Percentiles rank a stretch among this genome's conserved stretches.
Conservation (phyloP, 768 basidiomycete species). For the Boletus pseudopeckii region DNA sequence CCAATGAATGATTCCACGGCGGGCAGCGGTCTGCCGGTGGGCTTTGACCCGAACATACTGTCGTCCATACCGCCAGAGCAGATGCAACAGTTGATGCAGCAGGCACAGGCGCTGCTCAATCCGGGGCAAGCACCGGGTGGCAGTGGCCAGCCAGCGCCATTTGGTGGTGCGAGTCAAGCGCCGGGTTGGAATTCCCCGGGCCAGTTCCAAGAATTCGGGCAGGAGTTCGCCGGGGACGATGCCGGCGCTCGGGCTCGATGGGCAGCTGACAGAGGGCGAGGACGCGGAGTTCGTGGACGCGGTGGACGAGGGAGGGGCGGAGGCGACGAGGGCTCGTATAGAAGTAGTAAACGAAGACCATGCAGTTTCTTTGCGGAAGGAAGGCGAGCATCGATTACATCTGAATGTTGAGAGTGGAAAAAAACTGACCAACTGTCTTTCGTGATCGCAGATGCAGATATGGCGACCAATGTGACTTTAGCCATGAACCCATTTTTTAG, state of each 20-base stretch:
- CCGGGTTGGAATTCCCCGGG: slow-evolving; percentile 39
- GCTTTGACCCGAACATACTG: slow-evolving; percentile 42
- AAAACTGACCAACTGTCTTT: slow-evolving; percentile 38
- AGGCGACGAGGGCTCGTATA: slow-evolving; percentile 60
- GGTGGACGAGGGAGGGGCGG: slow-evolving; percentile 53
- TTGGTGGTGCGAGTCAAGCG: slow-evolving; percentile 34
- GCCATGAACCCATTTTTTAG: slow-evolving; percentile 54
- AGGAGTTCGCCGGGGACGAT: slow-evolving; percentile 46
- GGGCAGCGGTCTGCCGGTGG: slow-evolving; percentile 31
- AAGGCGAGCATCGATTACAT: slow-evolving; percentile 75
- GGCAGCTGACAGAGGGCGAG: slow-evolving; percentile 46
- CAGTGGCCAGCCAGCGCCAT: slow-evolving; percentile 31
- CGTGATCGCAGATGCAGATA: slow-evolving; percentile 78
- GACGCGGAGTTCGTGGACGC: slow-evolving; percentile 55
- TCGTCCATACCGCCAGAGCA: slow-evolving; percentile 53
- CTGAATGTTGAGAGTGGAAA: slow-evolving; percentile 20
- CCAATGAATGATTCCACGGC: slow-evolving; percentile 35
- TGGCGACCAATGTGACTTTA: slow-evolving; percentile 84
- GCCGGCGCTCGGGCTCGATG: slow-evolving; percentile 43
- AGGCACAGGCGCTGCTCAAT: slow-evolving; percentile 34
- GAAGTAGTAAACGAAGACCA: slow-evolving; percentile 81
- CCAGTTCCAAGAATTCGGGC: slow-evolving; percentile 46
- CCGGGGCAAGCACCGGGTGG: slow-evolving; percentile 29
- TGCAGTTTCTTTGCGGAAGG: slow-evolving; percentile 89
- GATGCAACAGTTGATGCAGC: slow-evolving; percentile 58